Evolutionary conservation across 768 basidiomycete genomes (phyloP).

Genomic region (Roridomyces roridus): DNA sequence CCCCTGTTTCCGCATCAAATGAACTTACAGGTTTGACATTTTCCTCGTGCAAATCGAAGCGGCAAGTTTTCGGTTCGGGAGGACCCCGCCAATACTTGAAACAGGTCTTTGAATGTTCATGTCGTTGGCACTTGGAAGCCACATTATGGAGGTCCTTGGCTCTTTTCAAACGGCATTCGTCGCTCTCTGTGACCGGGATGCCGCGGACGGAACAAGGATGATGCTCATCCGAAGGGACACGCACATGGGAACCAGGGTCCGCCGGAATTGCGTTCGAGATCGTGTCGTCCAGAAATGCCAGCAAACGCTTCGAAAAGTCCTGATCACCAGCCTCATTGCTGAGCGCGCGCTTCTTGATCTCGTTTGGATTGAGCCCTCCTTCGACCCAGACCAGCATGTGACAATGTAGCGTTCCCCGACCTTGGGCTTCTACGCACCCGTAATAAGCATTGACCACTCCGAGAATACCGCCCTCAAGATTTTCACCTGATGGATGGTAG

Average conservation of each 20-base stretch:
- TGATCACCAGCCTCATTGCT: background rate
- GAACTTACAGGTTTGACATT: background rate
- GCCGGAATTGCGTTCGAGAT: background rate
- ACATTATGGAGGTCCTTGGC: background rate
- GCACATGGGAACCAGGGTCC: background rate
- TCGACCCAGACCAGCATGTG: constrained; percentile 4
- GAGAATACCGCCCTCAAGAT: constrained; percentile 18
- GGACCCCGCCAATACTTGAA: constrained; percentile 18
- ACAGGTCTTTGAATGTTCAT: constrained; percentile 10
- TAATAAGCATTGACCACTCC: constrained; percentile 30
- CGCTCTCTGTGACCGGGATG: background rate
- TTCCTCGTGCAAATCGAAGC: constrained; percentile 8
- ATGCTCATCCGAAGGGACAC: background rate
- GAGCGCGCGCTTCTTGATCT: constrained; percentile 17
- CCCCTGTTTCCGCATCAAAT: no score
- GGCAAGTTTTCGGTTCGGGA: constrained; percentile 5
- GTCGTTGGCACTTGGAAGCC: constrained; percentile 12
- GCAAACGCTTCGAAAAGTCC: background rate
- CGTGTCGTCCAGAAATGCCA: constrained; percentile 8
- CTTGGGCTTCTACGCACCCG: constrained; percentile 37
- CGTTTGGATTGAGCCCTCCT: constrained; percentile 18
- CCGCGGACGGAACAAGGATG: background rate
- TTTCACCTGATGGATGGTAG: constrained; percentile 11
- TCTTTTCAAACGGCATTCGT: background rate
- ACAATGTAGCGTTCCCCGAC: background rate